Conservation (phyloP, 805 yeast species). For the Hermanozyma aechmeae region DNA sequence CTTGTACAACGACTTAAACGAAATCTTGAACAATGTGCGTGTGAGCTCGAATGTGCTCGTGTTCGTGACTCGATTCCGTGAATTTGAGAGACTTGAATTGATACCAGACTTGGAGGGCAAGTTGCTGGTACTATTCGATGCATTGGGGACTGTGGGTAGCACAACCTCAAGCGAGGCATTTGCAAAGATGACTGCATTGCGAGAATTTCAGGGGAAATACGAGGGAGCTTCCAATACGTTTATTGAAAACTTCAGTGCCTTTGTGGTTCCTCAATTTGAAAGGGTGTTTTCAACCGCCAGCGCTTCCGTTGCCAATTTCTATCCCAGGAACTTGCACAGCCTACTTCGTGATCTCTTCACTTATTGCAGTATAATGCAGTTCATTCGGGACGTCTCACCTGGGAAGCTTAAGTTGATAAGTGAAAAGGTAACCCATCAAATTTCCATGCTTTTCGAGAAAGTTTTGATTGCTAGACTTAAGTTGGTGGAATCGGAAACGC, state of each 20-base stretch:
- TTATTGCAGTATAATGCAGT: slow-evolving; percentile 25
- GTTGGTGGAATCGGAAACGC: no score
- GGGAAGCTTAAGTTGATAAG: slow-evolving; percentile 39
- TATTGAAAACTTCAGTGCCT: slow-evolving; percentile 33
- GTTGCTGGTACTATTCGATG: slow-evolving; percentile 48
- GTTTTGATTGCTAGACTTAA: slow-evolving; percentile 7
- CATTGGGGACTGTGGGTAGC: slow-evolving; percentile 52
- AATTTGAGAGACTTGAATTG: slow-evolving; percentile 38
- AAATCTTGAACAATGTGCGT: slow-evolving; percentile 62
- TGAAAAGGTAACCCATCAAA: slow-evolving; percentile 29
- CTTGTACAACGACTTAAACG: slow-evolving; percentile 61
- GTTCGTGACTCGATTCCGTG: slow-evolving; percentile 36
- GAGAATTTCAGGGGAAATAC: slow-evolving; percentile 53
- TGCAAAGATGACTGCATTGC: slow-evolving; percentile 60
- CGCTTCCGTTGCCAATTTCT: slow-evolving; percentile 16
- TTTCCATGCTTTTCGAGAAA: slow-evolving; percentile 19
- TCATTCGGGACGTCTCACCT: slow-evolving; percentile 49
- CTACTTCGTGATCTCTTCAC: slow-evolving; percentile 20
- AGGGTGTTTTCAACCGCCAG: no score
- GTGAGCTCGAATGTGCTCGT: slow-evolving; percentile 48
- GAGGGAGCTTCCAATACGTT: slow-evolving; percentile 48
- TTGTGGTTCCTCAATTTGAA: no score
- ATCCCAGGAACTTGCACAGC: slow-evolving; percentile 12
- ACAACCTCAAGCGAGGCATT: slow-evolving; percentile 31
- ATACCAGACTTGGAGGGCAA: slow-evolving; percentile 43